These are phyloP conservation scores for Penicillium pancosmium DNA, from an alignment of 495 filamentous ascomycete genomes.

Conservation along the genomic window DNA sequence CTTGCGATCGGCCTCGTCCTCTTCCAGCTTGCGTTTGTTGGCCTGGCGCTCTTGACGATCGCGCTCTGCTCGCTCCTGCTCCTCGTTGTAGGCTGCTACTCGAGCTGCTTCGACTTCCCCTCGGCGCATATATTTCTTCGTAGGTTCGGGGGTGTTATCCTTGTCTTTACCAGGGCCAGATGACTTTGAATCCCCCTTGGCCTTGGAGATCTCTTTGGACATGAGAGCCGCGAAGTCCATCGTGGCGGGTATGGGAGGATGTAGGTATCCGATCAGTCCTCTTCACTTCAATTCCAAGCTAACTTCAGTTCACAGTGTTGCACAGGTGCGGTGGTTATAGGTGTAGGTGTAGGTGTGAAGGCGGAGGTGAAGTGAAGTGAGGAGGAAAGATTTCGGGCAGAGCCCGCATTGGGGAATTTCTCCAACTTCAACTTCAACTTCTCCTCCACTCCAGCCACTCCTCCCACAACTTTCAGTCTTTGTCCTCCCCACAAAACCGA, in stretches of 20 bases:
- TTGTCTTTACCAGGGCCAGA: conserved; percentile 19
- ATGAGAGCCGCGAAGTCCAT: conserved; percentile 98
- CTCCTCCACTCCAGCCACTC: background rate
- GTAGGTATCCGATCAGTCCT: background rate
- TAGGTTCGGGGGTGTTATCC: conserved; percentile 31
- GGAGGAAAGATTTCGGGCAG: conserved; percentile 1
- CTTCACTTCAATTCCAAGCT: background rate
- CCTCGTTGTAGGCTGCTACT: conserved; percentile 74
- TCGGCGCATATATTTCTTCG: conserved; percentile 84
- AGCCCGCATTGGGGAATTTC: background rate
- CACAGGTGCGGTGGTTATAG: background rate
- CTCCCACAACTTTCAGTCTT: background rate
- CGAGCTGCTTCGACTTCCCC: conserved; percentile 85
- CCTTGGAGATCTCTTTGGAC: conserved; percentile 84
- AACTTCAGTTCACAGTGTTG: background rate
- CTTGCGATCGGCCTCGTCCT: conserved; percentile 73
- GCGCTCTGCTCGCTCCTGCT: conserved; percentile 69
- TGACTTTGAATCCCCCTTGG: conserved; percentile 51
- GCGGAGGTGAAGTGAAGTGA: background rate
- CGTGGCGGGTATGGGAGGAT: conserved; percentile 16
- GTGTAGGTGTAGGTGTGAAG: background rate
- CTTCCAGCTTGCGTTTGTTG: conserved; percentile 87
- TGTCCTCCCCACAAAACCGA: background rate
- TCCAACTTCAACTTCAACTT: background rate
- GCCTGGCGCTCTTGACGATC: conserved; percentile 66